These are phyloP conservation scores for Phycomyces nitens DNA, from an alignment of 192 early-diverging fungal genomes.

Conservation along the genomic window DNA sequence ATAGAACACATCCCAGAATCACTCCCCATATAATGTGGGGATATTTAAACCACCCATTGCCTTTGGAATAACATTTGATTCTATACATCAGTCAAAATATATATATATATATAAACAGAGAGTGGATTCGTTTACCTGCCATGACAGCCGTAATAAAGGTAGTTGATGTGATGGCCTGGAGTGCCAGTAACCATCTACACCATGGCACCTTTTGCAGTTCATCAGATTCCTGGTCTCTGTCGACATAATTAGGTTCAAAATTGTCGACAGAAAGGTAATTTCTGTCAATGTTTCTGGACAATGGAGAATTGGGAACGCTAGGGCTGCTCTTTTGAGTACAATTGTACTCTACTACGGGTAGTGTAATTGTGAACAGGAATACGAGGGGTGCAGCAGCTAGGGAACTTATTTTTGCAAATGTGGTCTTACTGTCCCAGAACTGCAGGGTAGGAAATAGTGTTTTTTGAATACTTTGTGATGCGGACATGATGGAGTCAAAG, in stretches of 20 bases:
- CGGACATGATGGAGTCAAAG: background rate
- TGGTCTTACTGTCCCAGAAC: conserved; percentile 50
- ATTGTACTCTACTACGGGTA: conserved; percentile 58
- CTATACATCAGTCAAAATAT: no score
- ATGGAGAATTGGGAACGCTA: background rate
- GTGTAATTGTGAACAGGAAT: conserved; percentile 49
- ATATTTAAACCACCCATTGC: conserved; percentile 18
- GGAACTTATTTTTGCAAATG: conserved; percentile 42
- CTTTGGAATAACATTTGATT: conserved; percentile 16
- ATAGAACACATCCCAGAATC: conserved; percentile 30
- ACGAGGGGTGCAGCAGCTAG: conserved; percentile 51
- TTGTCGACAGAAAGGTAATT: background rate
- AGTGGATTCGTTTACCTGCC: conserved; percentile 5
- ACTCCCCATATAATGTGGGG: conserved; percentile 23
- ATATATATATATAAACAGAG: no score
- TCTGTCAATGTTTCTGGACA: background rate
- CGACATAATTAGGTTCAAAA: background rate
- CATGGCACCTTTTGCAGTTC: background rate
- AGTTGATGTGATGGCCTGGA: conserved; percentile 6
- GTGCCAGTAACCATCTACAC: conserved; percentile 4
- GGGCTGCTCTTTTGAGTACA: conserved; percentile 12
- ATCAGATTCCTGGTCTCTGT: no score
- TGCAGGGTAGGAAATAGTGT: conserved; percentile 54
- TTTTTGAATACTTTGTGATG: conserved; percentile 13
- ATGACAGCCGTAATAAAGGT: conserved; percentile 8